Base-by-base conservation (phyloP, 768 basidiomycete genomes). In the Amanita polypyramis region DNA sequence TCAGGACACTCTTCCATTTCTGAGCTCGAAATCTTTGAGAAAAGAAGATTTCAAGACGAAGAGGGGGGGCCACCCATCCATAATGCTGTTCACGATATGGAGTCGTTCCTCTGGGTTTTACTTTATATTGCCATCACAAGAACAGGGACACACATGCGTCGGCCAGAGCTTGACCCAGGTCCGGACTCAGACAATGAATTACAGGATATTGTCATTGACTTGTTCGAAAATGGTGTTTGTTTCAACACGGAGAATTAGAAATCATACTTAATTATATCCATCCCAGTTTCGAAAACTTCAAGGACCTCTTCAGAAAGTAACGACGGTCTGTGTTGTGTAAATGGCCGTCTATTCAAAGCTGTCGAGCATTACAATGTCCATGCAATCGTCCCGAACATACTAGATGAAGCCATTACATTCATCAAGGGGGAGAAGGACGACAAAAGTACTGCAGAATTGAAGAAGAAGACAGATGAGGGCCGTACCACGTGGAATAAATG, bases 31-130 rank as follows among this genome's bases (percentile, higher is more conserved):
- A 27, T 27, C 25, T 27, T 7, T 27, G 4, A 27, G 25, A 27
- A 27, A 27, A 27, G 25, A 7, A 27, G 4, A 27, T 27, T 27
- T 4, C 3, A 7, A 4, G 25, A 27, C 7, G 25, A 7, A 27
- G 25, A 27, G 25, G 7, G n/a, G n/a, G n/a, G n/a, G n/a, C n/a
- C 25, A 7, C 27, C 34, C 1, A 21, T 44, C 15, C 56, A 52
- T 47, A 29, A 45, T 12, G 51, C 49, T 12, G 32, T 55, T 11
- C 55, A 58, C 30, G 57, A 59, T 32, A 32, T 58, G 11, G 58
- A 59, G 20, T 57, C 57, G 3, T 36, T 56, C 9, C 49, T 59
- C 25, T 59, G 57, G 58, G 54, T 58, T 23, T 39, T 58, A 4
- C 17, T 52, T 14, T 43, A 52, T 30, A 35, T 57, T 8, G 54